phyloP scores from a whole-genome alignment of 768 basidiomycete genomes.

The Ramaria rubella region DNA sequence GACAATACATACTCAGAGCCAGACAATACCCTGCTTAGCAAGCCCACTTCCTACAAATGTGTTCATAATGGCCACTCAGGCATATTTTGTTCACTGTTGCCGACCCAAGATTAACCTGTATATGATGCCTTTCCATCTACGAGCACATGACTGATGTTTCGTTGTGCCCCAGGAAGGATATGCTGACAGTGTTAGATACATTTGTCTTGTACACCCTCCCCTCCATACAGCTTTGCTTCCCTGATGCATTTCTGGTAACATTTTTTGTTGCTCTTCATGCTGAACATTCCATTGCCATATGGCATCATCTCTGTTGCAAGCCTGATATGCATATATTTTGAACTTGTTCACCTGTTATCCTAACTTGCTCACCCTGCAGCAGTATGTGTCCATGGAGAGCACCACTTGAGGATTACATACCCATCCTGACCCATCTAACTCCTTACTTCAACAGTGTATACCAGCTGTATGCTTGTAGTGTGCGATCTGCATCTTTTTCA shows the following conservation, averaged over 20 bases:
- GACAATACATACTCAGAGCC: not conserved
- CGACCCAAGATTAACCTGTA: not conserved
- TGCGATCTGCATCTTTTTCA: not conserved
- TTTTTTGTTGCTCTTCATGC: not conserved
- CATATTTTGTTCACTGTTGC: not conserved
- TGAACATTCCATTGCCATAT: not conserved
- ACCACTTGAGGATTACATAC: not conserved
- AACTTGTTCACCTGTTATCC: not conserved
- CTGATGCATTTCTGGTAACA: not conserved
- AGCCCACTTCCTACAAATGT: not conserved
- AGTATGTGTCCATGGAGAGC: not conserved
- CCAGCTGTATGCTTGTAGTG: conserved; percentile 2
- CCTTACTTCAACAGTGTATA: not conserved
- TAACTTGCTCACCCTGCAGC: not conserved
- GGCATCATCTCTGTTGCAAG: not conserved
- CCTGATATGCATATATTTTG: conserved; percentile 1
- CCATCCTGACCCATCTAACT: not conserved
- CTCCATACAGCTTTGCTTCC: not conserved
- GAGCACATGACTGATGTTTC: not conserved
- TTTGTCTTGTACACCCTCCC: not conserved
- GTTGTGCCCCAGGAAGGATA: not conserved
- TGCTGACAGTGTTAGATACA: not conserved
- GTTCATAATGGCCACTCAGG: not conserved
- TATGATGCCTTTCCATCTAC: not conserved
- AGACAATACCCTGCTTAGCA: not conserved